phyloP scores from a whole-genome alignment of 179 eudicot species.

The Sideroxylon spinosum region DNA sequence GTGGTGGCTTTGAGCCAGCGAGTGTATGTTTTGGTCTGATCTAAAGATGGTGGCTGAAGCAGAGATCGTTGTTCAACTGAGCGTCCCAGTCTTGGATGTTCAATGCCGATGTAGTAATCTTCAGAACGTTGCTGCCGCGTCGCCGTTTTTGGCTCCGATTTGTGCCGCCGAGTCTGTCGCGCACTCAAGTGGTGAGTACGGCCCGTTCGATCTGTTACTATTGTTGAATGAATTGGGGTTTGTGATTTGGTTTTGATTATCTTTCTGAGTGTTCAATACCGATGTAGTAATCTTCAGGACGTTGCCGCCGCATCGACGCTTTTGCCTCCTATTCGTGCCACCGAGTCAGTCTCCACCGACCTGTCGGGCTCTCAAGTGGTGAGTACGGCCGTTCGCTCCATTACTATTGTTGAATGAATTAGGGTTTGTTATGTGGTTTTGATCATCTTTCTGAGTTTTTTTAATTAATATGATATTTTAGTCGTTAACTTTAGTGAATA shows the following conservation, averaged over 20 bases:
- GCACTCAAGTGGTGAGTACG: not conserved
- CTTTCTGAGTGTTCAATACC: constrained; percentile 15
- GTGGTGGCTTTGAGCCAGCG: not conserved
- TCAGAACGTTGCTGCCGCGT: constrained; percentile 9
- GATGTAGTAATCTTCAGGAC: constrained; percentile 11
- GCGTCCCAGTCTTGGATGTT: constrained; percentile 44
- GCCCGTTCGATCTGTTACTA: not conserved
- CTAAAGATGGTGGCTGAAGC: constrained; percentile 61
- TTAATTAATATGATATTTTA: not conserved
- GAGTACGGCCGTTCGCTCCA: not conserved
- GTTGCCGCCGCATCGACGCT: not conserved
- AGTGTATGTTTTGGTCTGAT: not conserved
- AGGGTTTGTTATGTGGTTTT: not conserved
- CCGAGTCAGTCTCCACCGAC: constrained; percentile 4
- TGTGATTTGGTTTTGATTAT: not conserved
- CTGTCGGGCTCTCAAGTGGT: constrained; percentile 3
- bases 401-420: not conserved
- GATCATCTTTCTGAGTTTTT: not conserved
- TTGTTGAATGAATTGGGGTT: not conserved
- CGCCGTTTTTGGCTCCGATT: constrained; percentile 8
- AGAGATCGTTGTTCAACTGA: constrained; percentile 41
- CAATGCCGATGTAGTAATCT: constrained; percentile 16
- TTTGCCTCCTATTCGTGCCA: constrained; percentile 7
- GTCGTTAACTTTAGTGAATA: not conserved
- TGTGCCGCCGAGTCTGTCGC: not conserved